Percentiles rank a stretch among this genome's conserved stretches.
Conservation (phyloP, 2,329 filamentous ascomycete species). For the Talaromyces atroroseus region DNA sequence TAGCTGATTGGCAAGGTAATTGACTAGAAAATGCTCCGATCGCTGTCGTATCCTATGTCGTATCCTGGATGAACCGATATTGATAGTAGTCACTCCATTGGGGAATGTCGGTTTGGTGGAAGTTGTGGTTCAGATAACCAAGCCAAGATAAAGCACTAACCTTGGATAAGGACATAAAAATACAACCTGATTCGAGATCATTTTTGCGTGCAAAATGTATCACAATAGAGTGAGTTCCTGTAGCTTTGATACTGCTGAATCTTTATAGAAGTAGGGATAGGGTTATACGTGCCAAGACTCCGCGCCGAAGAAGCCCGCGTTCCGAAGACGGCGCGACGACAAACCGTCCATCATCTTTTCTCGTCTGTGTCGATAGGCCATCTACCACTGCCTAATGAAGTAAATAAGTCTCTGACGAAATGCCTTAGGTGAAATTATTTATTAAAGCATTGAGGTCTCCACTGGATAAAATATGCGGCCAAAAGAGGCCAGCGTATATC, state of each 20-base stretch:
- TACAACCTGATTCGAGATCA: no score
- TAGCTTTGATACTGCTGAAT: not conserved
- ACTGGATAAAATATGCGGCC: not conserved
- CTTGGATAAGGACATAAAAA: no score
- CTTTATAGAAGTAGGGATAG: not conserved
- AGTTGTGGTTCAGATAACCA: no score
- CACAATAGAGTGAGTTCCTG: not conserved
- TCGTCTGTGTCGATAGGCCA: not conserved
- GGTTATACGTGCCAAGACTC: not conserved
- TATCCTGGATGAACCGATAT: no score
- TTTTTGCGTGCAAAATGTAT: not conserved
- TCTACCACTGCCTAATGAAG: not conserved
- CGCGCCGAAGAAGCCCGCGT: not conserved
- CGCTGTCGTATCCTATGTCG: no score
- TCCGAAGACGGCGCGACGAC: not conserved
- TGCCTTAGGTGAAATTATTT: not conserved
- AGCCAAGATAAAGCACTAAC: no score
- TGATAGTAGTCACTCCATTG: no score
- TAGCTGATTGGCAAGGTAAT: not conserved
- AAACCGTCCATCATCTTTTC: not conserved
- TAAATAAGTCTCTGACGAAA: not conserved
- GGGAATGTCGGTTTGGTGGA: no score
- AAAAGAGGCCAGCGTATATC: not conserved
- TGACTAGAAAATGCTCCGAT: no score
- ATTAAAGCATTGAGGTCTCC: not conserved